Evolutionary conservation across 768 basidiomycete genomes (phyloP).

Genomic region (Artomyces pyxidatus): DNA sequence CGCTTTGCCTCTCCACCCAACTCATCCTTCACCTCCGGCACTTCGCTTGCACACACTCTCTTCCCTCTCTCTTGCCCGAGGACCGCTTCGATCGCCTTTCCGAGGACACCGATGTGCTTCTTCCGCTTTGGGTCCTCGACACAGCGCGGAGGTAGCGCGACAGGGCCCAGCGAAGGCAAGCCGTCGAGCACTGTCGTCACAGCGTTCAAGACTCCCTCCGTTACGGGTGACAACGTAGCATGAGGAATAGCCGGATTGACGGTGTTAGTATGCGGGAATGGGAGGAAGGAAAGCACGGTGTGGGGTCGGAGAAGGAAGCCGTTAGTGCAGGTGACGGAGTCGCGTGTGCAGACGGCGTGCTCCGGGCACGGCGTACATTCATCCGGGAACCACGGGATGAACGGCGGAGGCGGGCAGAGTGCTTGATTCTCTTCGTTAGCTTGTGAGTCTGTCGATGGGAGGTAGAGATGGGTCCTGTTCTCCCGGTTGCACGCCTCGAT

Average conservation of each 20-base stretch:
- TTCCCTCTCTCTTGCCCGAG: constrained; percentile 57
- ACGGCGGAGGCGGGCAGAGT: constrained; percentile 45
- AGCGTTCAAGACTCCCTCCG: constrained; percentile 20
- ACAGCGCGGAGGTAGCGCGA: constrained; percentile 71
- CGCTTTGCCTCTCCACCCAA: constrained; percentile 65
- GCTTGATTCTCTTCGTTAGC: constrained; percentile 5
- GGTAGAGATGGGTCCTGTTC: constrained; percentile 40
- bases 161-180: constrained; percentile 66
- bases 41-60: constrained; percentile 54
- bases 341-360: constrained; percentile 53
- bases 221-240: constrained; percentile 24
- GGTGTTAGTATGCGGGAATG: constrained; percentile 35
- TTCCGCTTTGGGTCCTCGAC: constrained; percentile 72
- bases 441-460: constrained; percentile 17
- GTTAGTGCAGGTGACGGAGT: constrained; percentile 54
- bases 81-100: constrained; percentile 59
- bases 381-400: constrained; percentile 51
- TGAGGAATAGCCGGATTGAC: constrained; percentile 27
- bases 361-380: constrained; percentile 57
- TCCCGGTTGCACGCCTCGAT: constrained; percentile 49
- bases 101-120: constrained; percentile 63
- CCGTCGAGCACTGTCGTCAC: constrained; percentile 40
- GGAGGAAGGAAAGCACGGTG: constrained; percentile 26
- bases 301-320: constrained; percentile 63
- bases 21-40: constrained; percentile 28